Percentiles rank a stretch among this genome's conserved stretches.
Conservation (phyloP, 257 asterid species). For the Jaltomata sinuosa region DNA sequence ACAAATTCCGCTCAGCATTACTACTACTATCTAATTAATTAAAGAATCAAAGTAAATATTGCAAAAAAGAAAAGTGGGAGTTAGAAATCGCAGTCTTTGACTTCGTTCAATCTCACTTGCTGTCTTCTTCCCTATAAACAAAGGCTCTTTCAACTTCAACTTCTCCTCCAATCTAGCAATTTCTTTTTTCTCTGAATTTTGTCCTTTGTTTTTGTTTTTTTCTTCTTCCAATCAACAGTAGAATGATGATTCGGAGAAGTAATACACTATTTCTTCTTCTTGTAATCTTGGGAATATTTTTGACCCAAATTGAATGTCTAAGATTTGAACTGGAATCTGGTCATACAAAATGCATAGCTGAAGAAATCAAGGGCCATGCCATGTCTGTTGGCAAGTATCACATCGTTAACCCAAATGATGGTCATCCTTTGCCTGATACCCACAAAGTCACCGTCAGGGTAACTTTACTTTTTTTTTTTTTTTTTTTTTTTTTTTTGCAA, state of each 20-base stretch:
- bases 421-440: conserved; percentile 70
- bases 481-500: neutral
- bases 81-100: neutral
- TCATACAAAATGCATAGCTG: conserved; percentile 85
- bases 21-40: too few species aligned
- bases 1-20: too few species aligned
- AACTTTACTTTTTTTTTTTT: neutral
- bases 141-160: neutral
- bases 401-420: conserved; percentile 65
- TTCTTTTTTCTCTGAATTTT: neutral
- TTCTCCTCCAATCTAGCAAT: neutral
- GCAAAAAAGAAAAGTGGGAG: neutral
- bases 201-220: neutral
- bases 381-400: conserved; percentile 95
- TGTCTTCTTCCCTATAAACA: neutral
- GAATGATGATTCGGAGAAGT: neutral
- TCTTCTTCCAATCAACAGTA: neutral
- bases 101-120: neutral
- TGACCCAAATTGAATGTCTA: conserved; percentile 48
- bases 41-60: too few species aligned
- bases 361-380: conserved; percentile 72
- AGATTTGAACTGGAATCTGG: conserved; percentile 87
- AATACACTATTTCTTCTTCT: conserved; percentile 12
- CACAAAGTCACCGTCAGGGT: conserved; percentile 89
- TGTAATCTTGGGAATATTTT: conserved; percentile 22